phyloP scores from a whole-genome alignment of 2,329 filamentous ascomycete genomes.

The Blastomyces emzantsi region DNA sequence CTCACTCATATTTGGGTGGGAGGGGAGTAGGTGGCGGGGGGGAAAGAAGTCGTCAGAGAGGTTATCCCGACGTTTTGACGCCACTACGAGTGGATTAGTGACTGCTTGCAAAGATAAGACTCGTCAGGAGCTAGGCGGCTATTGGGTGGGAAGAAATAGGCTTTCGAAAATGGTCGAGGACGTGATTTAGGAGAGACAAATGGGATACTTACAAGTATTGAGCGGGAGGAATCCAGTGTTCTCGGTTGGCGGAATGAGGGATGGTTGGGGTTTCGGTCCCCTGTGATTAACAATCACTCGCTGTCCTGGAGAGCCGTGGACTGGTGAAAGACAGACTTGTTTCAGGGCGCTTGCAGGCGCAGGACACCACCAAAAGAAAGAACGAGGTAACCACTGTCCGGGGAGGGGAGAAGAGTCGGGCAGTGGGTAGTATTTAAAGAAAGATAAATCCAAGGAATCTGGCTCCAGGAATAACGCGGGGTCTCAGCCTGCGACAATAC shows the following conservation, averaged over 20 bases:
- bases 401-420: neutral
- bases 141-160: neutral
- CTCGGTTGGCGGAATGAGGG: neutral
- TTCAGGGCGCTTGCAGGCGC: neutral
- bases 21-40: neutral
- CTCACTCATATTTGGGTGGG: neutral
- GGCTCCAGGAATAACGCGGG: neutral
- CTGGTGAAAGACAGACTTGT: constrained; percentile 3
- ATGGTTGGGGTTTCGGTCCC: neutral
- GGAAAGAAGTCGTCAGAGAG: neutral
- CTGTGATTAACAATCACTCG: constrained; percentile 4
- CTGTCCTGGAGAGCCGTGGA: neutral
- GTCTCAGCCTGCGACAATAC: neutral
- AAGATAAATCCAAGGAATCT: neutral
- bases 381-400: too few relatives aligned
- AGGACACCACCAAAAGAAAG: neutral
- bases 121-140: neutral
- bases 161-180: neutral
- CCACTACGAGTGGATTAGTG: neutral
- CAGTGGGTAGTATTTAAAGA: neutral
- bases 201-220: constrained; percentile 8
- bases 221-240: neutral
- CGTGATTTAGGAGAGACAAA: neutral
- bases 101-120: neutral
- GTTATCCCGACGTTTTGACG: neutral